Evolutionary conservation across 768 basidiomycete species (phyloP).

Genomic region (Boletus subcaerulescens): DNA sequence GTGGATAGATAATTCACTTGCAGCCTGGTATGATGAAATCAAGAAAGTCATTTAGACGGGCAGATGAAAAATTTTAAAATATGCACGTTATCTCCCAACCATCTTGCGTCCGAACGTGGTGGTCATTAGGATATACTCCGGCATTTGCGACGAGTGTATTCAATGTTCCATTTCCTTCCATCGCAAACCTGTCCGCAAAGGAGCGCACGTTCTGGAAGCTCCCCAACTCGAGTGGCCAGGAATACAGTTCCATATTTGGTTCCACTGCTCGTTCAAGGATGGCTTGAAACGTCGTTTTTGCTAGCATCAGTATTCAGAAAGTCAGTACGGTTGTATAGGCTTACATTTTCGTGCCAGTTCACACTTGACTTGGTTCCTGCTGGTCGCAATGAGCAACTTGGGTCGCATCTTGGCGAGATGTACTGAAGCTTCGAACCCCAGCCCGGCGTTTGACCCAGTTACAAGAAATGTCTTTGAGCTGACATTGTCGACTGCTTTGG

Average conservation of each 20-base stretch:
- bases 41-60: not conserved
- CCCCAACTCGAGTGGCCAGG: conserved; percentile 35
- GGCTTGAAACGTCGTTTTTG: conserved; percentile 2
- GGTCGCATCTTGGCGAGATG: conserved; percentile 34
- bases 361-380: conserved; percentile 31
- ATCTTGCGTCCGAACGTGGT: conserved; percentile 38
- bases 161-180: conserved; percentile 20
- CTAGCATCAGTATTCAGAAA: not conserved
- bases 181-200: conserved; percentile 31
- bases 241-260: conserved; percentile 13
- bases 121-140: conserved; percentile 14
- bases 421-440: conserved; percentile 30
- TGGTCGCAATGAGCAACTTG: conserved; percentile 32
- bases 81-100: conserved; percentile 52
- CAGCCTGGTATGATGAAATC: conserved; percentile 19
- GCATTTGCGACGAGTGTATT: conserved; percentile 35
- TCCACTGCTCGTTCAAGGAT: conserved; percentile 15
- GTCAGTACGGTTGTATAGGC: not conserved
- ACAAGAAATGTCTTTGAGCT: conserved; percentile 49
- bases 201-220: conserved; percentile 30
- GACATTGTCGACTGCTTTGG: conserved; percentile 30
- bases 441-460: conserved; percentile 47
- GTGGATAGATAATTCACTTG: conserved; percentile 37
- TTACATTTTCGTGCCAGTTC: conserved; percentile 18
- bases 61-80: conserved; percentile 4